Base-by-base conservation (phyloP, 805 yeast species). In the Wickerhamiella azymoides region DNA sequence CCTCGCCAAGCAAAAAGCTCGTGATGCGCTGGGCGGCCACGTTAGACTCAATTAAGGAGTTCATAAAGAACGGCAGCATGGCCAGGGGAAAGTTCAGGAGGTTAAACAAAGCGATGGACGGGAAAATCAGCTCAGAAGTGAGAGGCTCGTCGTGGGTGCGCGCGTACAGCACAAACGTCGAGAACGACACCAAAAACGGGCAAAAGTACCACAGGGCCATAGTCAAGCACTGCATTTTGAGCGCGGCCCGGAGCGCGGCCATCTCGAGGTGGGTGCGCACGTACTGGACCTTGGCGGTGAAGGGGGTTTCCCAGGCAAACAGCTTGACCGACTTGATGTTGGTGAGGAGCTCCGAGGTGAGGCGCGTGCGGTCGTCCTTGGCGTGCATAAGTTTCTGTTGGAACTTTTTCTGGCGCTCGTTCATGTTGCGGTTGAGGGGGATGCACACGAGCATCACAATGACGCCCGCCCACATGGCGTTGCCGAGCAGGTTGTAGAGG, bases 401-500 rank as follows among this genome's bases (percentile, higher is more conserved):
- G 51, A 85, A 65, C n/a, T 59, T 66, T 63, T 80, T 84, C 46
- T 52, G 56, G 47, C 65, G 64, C 55, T 73, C 72, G 50, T 86
- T 81, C 52, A 88, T 67, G 18, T 68, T 58, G 2, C 84, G 79
- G 58, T 88, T 86, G 41, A 84, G 57, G 5, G 96, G 95, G 52
- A 86, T 76, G 74, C 85, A 77, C 26, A 85, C 56, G 2, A 78
- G 58, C 75, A 88, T 76, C 47, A 86, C 74, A 19, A 72, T 57
- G 18, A 88, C 92, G 62, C 95, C 96, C 35, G 88, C 77, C 94
- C 94, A 84, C 94, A 85, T 85, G n/a, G 92, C 74, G 49, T 78
- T 75, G 32, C 96, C 96, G 47, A 88, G 63, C 39, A 88, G 64
- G 3, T 74, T 72, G 61, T 85, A 74, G 45, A 88, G 68, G 1